Base-by-base conservation (phyloP, 2,329 filamentous ascomycete genomes). In the Botryotinia narcissicola region DNA sequence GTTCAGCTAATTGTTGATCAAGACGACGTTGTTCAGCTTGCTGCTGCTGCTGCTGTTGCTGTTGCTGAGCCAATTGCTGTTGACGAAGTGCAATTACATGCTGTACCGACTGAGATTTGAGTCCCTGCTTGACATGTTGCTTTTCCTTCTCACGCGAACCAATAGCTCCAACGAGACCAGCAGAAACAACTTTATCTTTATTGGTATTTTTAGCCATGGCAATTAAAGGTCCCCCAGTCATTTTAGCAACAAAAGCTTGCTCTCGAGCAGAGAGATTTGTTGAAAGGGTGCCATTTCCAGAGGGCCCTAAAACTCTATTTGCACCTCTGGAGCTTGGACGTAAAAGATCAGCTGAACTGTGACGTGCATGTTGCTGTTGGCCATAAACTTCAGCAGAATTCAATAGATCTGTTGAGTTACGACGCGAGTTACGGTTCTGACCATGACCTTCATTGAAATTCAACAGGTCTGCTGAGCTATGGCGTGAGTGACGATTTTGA, bases 201-300 rank as follows among this genome's bases (percentile, higher is more conserved):
- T 76, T 75, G 85, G 83, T 71, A 84, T 84, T 61, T 84, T 82
- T 74, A 86, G 87, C 75, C 68, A 87, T 87, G 7, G 87, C 87
- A 80, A 97, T 84, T 68, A 97, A 84, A 0, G 94, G 92, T 0
- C 90, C 90, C 1, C 93, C 92, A 0, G 94, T 97, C 77, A 93
- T 86, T 54, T 92, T 89, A 16, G 94, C 93, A n/a, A 97, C 88
- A 77, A 97, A 92, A 82, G 97, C 93, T 81, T 97, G 94, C 82
- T 97, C 94, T 25, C 92, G 89, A 29, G 94, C 94, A 32, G 93
- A 94, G n/a, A 97, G 85, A 73, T 91, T 88, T 0, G 84, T 83
- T 14, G 87, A 86, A 37, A 87, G 83, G 76, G 89, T 86, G 67
- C 84, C 84, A 73, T 72, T 75, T 10, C 77, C 77, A 37, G 75